Evolutionary conservation across 148 eudicot species (phyloP).

Genomic region (Simmondsia chinensis): DNA sequence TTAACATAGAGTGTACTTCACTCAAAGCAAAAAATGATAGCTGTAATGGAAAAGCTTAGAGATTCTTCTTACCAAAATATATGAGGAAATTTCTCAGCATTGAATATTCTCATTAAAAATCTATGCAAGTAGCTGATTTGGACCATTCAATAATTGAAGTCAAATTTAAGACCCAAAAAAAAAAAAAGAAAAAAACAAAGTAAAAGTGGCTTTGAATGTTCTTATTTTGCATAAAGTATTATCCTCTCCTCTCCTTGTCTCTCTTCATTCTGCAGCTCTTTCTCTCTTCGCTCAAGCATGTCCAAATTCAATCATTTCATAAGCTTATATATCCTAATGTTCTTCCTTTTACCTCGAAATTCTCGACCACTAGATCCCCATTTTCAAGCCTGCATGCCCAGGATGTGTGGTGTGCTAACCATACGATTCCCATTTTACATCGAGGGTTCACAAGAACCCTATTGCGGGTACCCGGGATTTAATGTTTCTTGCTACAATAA

Average conservation of each 20-base stretch:
- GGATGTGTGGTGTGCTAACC: slow-evolving; percentile 8
- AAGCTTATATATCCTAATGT: neutral
- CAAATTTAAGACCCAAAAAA: no score
- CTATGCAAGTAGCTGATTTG: no score
- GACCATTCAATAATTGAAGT: no score
- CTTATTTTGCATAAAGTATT: neutral
- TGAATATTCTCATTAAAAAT: no score
- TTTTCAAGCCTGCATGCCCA: slow-evolving; percentile 15
- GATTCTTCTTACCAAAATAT: no score
- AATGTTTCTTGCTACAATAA: slow-evolving; percentile 8
- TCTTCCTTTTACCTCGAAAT: neutral
- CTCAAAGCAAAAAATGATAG: no score
- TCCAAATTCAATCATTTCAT: neutral
- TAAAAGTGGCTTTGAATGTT: no score
- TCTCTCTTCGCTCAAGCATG: slow-evolving; percentile 1
- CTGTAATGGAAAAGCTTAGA: no score
- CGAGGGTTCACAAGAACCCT: slow-evolving; percentile 12
- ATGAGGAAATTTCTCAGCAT: no score
- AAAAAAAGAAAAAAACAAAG: no score
- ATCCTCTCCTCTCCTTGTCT: neutral
- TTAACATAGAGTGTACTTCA: no score
- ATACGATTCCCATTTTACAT: slow-evolving; percentile 20
- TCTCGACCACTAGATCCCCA: slow-evolving; percentile 9
- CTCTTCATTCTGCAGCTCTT: neutral
- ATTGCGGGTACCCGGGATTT: slow-evolving; percentile 14